Evolutionary conservation across 345 rosid species (phyloP).

Genomic region (Erodium maritimum): DNA sequence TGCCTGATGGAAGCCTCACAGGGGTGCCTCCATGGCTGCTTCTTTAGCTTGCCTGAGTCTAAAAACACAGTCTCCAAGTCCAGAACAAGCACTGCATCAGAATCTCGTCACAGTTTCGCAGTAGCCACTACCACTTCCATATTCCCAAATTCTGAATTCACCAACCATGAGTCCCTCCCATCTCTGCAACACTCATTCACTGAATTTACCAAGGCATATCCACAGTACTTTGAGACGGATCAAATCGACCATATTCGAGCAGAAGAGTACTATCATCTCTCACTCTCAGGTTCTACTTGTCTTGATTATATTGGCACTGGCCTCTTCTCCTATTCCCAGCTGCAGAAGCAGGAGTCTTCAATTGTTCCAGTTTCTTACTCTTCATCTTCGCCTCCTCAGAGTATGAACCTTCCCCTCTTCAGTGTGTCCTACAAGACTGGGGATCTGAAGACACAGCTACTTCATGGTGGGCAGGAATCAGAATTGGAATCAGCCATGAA

Average conservation of each 20-base stretch:
- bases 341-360: conserved; percentile 33
- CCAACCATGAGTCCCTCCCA: conserved; percentile 76
- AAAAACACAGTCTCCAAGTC: conserved; percentile 19
- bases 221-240: conserved; percentile 41
- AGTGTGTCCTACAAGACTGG: conserved; percentile 67
- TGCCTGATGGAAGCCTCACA: conserved; percentile 29
- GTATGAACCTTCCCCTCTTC: conserved; percentile 64
- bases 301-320: conserved; percentile 91
- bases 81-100: conserved; percentile 37
- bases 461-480: conserved; percentile 60
- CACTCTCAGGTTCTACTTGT: conserved; percentile 49
- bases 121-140: conserved; percentile 46
- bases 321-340: conserved; percentile 67
- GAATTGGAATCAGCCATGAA: conserved; percentile 54
- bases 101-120: conserved; percentile 52
- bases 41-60: conserved; percentile 28
- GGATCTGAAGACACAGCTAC: conserved; percentile 66
- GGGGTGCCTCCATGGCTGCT: conserved; percentile 52
- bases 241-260: conserved; percentile 54
- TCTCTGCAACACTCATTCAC: conserved; percentile 45
- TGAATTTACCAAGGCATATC: conserved; percentile 56
- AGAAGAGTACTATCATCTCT: conserved; percentile 59
- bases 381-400: conserved; percentile 13
- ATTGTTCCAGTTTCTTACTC: conserved; percentile 30
- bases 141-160: conserved; percentile 61